These are phyloP conservation scores for Batkoa obscura DNA, from an alignment of 371 early-diverging fungal species.

Conservation along the genomic window DNA sequence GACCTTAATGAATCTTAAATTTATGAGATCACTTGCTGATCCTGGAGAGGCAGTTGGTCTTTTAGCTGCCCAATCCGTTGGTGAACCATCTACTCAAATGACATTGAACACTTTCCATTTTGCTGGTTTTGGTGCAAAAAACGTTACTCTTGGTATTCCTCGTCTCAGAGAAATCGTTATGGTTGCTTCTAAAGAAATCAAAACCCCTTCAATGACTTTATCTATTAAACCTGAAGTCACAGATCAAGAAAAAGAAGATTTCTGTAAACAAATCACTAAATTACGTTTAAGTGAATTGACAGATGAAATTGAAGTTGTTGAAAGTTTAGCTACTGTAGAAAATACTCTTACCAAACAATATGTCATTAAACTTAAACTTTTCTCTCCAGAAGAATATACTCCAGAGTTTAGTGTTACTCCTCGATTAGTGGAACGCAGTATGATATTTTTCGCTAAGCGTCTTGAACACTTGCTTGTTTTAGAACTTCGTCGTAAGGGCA, in stretches of 20 bases:
- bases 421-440: constrained; percentile 41
- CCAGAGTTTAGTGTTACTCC: constrained; percentile 56
- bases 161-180: constrained; percentile 99
- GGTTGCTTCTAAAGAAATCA: constrained; percentile 88
- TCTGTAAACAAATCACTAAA: constrained; percentile 38
- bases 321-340: constrained; percentile 19
- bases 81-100: constrained; percentile 99
- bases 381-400: constrained; percentile 51
- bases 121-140: constrained; percentile 98
- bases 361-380: constrained; percentile 63
- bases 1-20: constrained; percentile 82
- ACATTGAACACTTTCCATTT: constrained; percentile 99
- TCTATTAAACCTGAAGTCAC: constrained; percentile 46
- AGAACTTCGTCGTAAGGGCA: constrained; percentile 13
- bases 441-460: constrained; percentile 43
- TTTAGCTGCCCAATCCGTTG: constrained; percentile 96
- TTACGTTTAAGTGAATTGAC: constrained; percentile 65
- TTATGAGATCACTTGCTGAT: constrained; percentile 82
- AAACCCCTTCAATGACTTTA: constrained; percentile 90
- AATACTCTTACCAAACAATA: constrained; percentile 39
- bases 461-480: constrained; percentile 28
- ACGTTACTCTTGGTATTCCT: constrained; percentile 99
- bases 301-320: constrained; percentile 55
- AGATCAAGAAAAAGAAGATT: constrained; percentile 28
- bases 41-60: constrained; percentile 98